Percentiles rank a stretch among this genome's conserved stretches.
Conservation (phyloP, 805 yeast species). For the Dipodascus geniculatus region DNA sequence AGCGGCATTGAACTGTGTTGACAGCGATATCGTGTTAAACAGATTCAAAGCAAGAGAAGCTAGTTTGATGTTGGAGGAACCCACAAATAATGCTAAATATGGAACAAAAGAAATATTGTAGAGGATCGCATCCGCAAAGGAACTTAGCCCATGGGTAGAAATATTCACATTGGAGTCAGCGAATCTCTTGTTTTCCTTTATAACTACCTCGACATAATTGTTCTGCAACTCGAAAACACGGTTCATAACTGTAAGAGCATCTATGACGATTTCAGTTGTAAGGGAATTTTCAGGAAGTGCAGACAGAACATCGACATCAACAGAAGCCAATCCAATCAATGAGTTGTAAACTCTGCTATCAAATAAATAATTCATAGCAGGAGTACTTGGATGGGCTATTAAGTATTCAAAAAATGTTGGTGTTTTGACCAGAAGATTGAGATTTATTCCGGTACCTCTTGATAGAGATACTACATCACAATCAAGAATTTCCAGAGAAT, state of each 20-base stretch:
- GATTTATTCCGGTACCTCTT: constrained; percentile 37
- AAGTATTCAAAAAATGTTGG: constrained; percentile 38
- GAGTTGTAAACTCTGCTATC: constrained; percentile 43
- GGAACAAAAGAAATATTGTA: constrained; percentile 63
- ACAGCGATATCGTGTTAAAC: constrained; percentile 37
- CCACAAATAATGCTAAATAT: constrained; percentile 64
- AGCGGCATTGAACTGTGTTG: constrained; percentile 34
- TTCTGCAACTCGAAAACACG: constrained; percentile 34
- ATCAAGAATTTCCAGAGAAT: constrained; percentile 39
- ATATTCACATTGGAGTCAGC: constrained; percentile 14
- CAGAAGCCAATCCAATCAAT: constrained; percentile 43
- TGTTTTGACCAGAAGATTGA: constrained; percentile 37
- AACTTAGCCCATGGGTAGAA: constrained; percentile 49
- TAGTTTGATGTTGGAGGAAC: constrained; percentile 38
- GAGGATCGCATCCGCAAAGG: constrained; percentile 62
- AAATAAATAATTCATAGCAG: constrained; percentile 50
- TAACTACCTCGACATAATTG: constrained; percentile 42
- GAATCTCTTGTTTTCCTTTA: constrained; percentile 22
- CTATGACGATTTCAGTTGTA: constrained; percentile 25
- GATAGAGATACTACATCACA: constrained; percentile 40
- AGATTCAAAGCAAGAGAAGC: constrained; percentile 44
- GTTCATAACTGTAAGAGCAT: constrained; percentile 12
- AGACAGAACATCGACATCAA: constrained; percentile 47
- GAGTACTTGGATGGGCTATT: constrained; percentile 59
- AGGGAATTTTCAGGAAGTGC: constrained; percentile 28